A percentile compares a stretch with the other conserved stretches of the same genome.
These are phyloP conservation scores for Apiospora aurea DNA, from an alignment of 2,329 filamentous ascomycete genomes.

Conservation along the genomic window DNA sequence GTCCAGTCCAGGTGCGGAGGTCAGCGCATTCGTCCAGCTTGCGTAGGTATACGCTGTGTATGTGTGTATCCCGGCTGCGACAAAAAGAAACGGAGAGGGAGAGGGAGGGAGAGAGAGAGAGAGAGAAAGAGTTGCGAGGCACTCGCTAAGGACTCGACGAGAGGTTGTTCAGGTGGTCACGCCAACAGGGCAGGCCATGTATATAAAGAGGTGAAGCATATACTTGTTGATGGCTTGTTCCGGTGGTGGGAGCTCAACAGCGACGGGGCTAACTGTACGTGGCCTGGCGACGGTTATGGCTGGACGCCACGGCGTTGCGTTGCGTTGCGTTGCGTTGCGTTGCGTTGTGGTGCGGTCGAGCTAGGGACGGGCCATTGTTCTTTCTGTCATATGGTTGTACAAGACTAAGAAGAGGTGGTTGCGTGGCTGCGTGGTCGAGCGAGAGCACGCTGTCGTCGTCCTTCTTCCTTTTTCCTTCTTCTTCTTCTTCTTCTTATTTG, in stretches of 20 bases:
- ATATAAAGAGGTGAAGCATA: constrained; percentile 10
- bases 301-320: constrained; percentile 6
- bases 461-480: background rate
- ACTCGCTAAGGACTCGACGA: background rate
- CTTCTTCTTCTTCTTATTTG: background rate
- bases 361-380: constrained; percentile 20
- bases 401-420: constrained; percentile 12
- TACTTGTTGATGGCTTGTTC: background rate
- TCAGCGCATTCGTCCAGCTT: background rate
- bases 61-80: background rate
- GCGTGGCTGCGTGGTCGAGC: background rate
- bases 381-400: constrained; percentile 13
- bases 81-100: background rate
- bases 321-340: constrained; percentile 1
- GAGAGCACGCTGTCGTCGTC: background rate
- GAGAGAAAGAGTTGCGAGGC: background rate
- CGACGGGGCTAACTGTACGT: background rate
- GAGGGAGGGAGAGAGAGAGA: background rate
- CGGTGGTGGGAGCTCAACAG: background rate
- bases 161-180: background rate
- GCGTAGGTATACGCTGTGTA: background rate
- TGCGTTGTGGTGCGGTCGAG: constrained; percentile 8
- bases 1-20: constrained; percentile 13
- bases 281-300: constrained; percentile 21
- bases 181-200: background rate